Evolutionary conservation across 352 stramenopile genomes (phyloP), one percentile per base, ranked within the genome.

Genomic region (Phytophthora idaei): DNA sequence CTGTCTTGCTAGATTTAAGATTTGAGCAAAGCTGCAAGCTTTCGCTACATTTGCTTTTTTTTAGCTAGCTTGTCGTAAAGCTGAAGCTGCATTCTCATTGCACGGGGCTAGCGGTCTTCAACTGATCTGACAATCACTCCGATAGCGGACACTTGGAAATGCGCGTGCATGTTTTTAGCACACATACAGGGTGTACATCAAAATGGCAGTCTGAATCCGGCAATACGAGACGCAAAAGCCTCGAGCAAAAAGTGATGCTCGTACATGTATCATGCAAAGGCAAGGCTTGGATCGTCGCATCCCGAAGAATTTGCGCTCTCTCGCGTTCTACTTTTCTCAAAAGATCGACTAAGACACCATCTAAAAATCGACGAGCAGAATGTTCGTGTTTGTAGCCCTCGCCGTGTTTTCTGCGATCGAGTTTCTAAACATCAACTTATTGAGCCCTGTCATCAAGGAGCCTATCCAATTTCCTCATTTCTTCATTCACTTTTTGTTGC

Each of bases 321-420:
- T 49, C 51, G 51, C 64, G 64, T 61, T 73, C 64, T 62, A 69
- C 44, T 68, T 72, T 72, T 71, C 64, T 53, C 58, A 54, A 41
- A n/a, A 32, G 41, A 57, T 62, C 44, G 42, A 44, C 25, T 44
- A 27, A 21, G 21, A 21, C 47, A 49, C 36, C 48, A 60, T 54
- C 41, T 58, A 59, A 58, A 21, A 54, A 57, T 45, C 21, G 44
- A 62, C 57, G 45, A 64, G 10, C 29, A 57, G 51, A 51, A 64
- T 55, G 32, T 55, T 34, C 34, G 28, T 51, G 53, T 52, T 61
- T 52, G 28, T 37, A 15, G 9, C 17, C 15, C n/a, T 29, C 11
- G 3, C 41, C 29, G 42, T 44, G 42, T 41, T 58, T 42, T 32
- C 52, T 2, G 28, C 17, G 34, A 58, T 36, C 12, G 14, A 37